Evolutionary conservation across 2,329 filamentous ascomycete species (phyloP).

Genomic region (Plectosphaerella sp.): DNA sequence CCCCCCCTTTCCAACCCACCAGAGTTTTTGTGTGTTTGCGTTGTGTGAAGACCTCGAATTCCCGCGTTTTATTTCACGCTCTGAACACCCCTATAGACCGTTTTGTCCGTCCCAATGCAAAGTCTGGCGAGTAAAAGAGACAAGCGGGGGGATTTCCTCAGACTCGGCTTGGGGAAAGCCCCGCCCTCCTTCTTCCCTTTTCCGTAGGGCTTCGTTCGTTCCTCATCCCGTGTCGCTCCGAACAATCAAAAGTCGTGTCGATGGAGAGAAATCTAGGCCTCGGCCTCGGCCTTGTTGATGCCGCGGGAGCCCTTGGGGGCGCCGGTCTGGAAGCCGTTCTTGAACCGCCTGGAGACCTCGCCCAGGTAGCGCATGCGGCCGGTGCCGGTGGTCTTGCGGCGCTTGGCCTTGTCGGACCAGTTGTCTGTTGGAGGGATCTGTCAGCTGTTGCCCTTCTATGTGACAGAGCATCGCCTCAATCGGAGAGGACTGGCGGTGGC

Average conservation of each 20-base stretch:
- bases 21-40: too few relatives aligned
- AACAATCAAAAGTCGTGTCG: slow-evolving; percentile 3
- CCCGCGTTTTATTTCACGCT: slow-evolving; percentile 4
- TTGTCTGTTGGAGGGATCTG: slow-evolving; percentile 63
- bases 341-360: slow-evolving; percentile 86
- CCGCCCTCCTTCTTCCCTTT: slow-evolving; percentile 10
- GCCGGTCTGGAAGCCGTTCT: slow-evolving; percentile 95
- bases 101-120: slow-evolving; percentile 4
- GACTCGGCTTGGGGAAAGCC: neutral
- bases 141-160: slow-evolving; percentile 3
- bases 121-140: slow-evolving; percentile 1
- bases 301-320: slow-evolving; percentile 79
- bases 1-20: too few relatives aligned
- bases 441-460: slow-evolving; percentile 7
- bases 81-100: slow-evolving; percentile 2
- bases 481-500: neutral
- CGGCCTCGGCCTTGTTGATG: slow-evolving; percentile 37
- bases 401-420: slow-evolving; percentile 99
- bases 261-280: slow-evolving; percentile 23
- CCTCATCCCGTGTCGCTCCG: slow-evolving; percentile 10
- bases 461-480: neutral
- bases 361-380: slow-evolving; percentile 96
- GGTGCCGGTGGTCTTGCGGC: slow-evolving; percentile 98
- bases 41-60: slow-evolving; percentile 2
- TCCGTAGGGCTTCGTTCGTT: slow-evolving; percentile 8